Base-by-base conservation (phyloP, 164 flowering plant genomes). In the Piper longum region DNA sequence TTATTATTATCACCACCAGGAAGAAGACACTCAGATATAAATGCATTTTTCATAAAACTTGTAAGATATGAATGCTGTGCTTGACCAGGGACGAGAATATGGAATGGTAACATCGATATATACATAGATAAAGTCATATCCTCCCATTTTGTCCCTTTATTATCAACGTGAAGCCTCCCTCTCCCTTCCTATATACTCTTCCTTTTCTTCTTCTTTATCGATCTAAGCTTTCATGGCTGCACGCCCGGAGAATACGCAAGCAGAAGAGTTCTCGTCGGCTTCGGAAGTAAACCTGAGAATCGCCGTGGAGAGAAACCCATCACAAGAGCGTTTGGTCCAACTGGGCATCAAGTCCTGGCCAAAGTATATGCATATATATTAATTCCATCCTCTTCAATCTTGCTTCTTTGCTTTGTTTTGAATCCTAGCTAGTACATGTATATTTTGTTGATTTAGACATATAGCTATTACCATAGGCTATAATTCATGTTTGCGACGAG, bases 271-370 rank as follows among this genome's bases (percentile, higher is more conserved):
- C 3, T 44, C 48, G 2, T 48, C 11, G 52, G 52, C 52, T 48
- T 48, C 52, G 11, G 52, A 51, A 61, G 54, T 63, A 43, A 77
- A 74, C 62, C 80, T 77, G 1, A 81, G 69, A 62, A 90, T 90
- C 56, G 70, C 56, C 2, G 87, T 90, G 7, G 91, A 90, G 57
- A 80, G 68, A 17, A 84, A 83, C 70, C 91, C 88, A 7, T 70
- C 92, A 0, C 74, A 78, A 44, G 76, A 86, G 0, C 73, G 77
- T 5, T 81, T 87, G 16, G 61, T 82, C 14, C 83, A 87, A 66
- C 66, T 90, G 67, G 85, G 87, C 69, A 77, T 90, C 79, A 85
- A 83, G 68, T 82, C 84, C 57, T 90, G 97, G 95, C 97, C 97
- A 59, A 90, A 87, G 97, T 90, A 78, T 80, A 83, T 65, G 2